Percentiles rank a stretch among this genome's conserved stretches.
Conservation (phyloP, 2,329 filamentous ascomycete species). For the Botrytis cinerea region DNA sequence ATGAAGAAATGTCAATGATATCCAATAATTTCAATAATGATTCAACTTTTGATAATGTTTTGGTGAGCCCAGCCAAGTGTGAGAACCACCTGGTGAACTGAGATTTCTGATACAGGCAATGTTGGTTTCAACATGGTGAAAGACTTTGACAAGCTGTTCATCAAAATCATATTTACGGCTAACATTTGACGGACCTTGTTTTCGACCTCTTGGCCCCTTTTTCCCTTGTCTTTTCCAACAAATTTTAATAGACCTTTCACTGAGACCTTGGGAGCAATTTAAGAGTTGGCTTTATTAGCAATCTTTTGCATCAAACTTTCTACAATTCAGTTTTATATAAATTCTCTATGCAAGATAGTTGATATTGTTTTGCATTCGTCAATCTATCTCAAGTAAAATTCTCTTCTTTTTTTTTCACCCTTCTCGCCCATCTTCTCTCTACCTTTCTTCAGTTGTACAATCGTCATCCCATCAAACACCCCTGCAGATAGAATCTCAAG, state of each 20-base stretch:
- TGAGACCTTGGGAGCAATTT: not conserved
- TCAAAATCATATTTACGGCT: not conserved
- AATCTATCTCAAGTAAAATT: not conserved
- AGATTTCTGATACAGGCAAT: not conserved
- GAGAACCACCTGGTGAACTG: not conserved
- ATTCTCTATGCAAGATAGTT: not conserved
- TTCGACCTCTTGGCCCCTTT: not conserved
- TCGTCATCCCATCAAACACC: not conserved
- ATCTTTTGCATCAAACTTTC: not conserved
- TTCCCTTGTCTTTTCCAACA: not conserved
- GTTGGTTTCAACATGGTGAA: not conserved
- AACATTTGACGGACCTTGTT: not conserved
- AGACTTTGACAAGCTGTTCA: not conserved
- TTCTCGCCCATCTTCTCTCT: no score
- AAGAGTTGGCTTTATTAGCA: not conserved
- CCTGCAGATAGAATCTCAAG: not conserved
- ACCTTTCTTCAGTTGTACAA: not conserved
- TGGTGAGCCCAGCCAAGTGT: not conserved
- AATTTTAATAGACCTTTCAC: not conserved
- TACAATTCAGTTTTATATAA: not conserved
- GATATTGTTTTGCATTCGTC: not conserved
- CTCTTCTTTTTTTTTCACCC: not conserved
- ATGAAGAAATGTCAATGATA: constrained; percentile 36
- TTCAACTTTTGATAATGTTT: not conserved
- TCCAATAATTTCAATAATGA: constrained; percentile 15